Percentiles rank a stretch among this genome's conserved stretches.
Evolutionary conservation across 108 stramenopile species (phyloP).

Genomic region (Chaetoceros tenuissimus): DNA sequence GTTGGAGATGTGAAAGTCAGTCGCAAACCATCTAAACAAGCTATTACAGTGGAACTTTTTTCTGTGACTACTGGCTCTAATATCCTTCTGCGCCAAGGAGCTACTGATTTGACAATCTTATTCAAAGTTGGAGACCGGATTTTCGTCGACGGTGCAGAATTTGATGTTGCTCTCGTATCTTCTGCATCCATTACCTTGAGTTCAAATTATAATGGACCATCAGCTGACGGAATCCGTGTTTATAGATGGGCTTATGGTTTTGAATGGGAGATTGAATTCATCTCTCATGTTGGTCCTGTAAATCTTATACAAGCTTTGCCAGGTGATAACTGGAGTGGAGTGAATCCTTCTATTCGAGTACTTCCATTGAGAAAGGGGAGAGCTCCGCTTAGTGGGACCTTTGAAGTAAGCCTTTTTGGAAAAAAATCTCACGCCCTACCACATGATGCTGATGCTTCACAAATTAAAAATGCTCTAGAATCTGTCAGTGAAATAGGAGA

Average conservation of each 20-base stretch:
- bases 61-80: constrained; percentile 23
- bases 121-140: constrained; percentile 28
- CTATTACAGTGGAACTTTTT: constrained; percentile 38
- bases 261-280: constrained; percentile 69
- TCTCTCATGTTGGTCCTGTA: constrained; percentile 58
- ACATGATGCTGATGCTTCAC: constrained; percentile 45
- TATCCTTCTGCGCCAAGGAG: constrained; percentile 14
- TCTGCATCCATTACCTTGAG: constrained; percentile 16
- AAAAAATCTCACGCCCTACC: constrained; percentile 51
- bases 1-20: constrained; percentile 65
- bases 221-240: constrained; percentile 33
- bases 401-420: constrained; percentile 47
- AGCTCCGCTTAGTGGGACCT: constrained; percentile 62
- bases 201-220: constrained; percentile 18
- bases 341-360: constrained; percentile 50
- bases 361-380: constrained; percentile 41
- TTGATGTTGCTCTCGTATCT: constrained; percentile 15
- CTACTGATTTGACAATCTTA: constrained; percentile 5
- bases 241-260: constrained; percentile 73
- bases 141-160: constrained; percentile 27
- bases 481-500: constrained; percentile 42
- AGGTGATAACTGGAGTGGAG: constrained; percentile 65
- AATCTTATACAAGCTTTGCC: constrained; percentile 40
- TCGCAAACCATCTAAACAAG: constrained; percentile 43
- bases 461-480: constrained; percentile 62